Evolutionary conservation across 2,329 filamentous ascomycete species (phyloP), one percentile per base, ranked within the genome.

Genomic region (Scedosporium dehoogii): DNA sequence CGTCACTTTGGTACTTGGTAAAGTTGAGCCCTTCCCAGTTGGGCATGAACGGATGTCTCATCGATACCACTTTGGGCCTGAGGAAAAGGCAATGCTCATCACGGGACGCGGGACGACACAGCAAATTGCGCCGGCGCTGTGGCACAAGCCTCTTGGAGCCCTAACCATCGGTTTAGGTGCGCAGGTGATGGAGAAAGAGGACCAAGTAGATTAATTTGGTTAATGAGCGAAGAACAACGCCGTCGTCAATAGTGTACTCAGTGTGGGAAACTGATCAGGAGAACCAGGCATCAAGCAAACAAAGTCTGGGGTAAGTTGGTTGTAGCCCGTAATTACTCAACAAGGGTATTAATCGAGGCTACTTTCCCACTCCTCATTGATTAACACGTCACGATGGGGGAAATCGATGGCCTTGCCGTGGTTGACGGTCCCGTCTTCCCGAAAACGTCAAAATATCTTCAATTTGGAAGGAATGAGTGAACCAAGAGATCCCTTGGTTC

Each of bases 31-130:
- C 29, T 25, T 25, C 48, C 48, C 6, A 53, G 48, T 53, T 53
- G 21, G 48, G 48, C 48, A 53, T 14, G 25, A 58, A 29, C 55
- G 25, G 55, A 58, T 51, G 16, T 60, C 23, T n/a, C 12, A 12
- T 58, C 16, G 44, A 16, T 58, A 58, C 25, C 12, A 41, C 16
- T 21, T 16, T n/a, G 55, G 55, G 12, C 25, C 58, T 27, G 42
- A 60, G 44, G 59, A 25, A 46, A 23, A 23, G 41, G n/a, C 41
- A 21, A 46, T 21, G 59, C 59, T 21, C 25, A 55, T 61, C 59
- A 61, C 48, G 46, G 59, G 59, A 61, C 48, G 41, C 59, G 59
- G 59, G 59, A 61, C 59, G 46, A 61, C 44, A 55, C 59, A 33
- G 41, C 48, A 27, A 55, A 55, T 61, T 61, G 59, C 59, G 46